Percentiles rank a stretch among this genome's conserved stretches.
These are phyloP conservation scores for Citrus sp. DNA, from an alignment of 345 rosid genomes.

Conservation along the genomic window DNA sequence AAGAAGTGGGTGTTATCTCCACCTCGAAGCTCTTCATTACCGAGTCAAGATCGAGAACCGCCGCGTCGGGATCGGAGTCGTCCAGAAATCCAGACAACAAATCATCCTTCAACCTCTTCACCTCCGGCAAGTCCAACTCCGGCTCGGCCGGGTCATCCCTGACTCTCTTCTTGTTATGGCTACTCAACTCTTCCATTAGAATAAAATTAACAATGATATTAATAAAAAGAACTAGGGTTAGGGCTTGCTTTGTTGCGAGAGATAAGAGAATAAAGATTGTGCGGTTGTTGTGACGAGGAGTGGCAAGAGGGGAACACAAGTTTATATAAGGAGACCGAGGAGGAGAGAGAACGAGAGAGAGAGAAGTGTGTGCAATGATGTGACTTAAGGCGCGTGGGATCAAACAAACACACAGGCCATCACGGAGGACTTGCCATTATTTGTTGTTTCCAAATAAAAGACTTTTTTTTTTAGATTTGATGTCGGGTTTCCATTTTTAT, in stretches of 20 bases:
- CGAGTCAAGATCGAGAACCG: slow-evolving; percentile 35
- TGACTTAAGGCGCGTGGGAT: slow-evolving; percentile 40
- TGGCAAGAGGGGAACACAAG: slow-evolving; percentile 27
- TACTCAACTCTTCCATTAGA: slow-evolving; percentile 33
- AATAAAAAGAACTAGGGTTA: not conserved
- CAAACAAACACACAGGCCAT: slow-evolving; percentile 31
- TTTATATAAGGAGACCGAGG: slow-evolving; percentile 43
- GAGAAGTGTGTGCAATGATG: not conserved
- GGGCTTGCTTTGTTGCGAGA: slow-evolving; percentile 3
- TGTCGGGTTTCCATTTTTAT: slow-evolving; percentile 19
- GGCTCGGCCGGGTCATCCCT: slow-evolving; percentile 38
- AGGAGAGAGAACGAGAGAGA: slow-evolving; percentile 25
- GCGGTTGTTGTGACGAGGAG: slow-evolving; percentile 23
- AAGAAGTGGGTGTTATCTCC: slow-evolving; percentile 25
- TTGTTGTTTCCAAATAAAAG: not conserved
- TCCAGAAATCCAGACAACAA: slow-evolving; percentile 29
- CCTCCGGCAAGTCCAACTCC: slow-evolving; percentile 34
- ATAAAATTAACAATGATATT: not conserved
- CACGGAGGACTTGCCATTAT: slow-evolving; percentile 41
- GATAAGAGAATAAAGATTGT: not conserved
- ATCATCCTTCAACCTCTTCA: slow-evolving; percentile 43
- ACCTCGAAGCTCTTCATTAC: slow-evolving; percentile 47
- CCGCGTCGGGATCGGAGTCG: slow-evolving; percentile 22
- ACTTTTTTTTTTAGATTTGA: slow-evolving; percentile 10
- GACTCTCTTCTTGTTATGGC: slow-evolving; percentile 37